Conservation (phyloP, 2,329 filamentous ascomycete species). For the Ascochyta pisi region DNA sequence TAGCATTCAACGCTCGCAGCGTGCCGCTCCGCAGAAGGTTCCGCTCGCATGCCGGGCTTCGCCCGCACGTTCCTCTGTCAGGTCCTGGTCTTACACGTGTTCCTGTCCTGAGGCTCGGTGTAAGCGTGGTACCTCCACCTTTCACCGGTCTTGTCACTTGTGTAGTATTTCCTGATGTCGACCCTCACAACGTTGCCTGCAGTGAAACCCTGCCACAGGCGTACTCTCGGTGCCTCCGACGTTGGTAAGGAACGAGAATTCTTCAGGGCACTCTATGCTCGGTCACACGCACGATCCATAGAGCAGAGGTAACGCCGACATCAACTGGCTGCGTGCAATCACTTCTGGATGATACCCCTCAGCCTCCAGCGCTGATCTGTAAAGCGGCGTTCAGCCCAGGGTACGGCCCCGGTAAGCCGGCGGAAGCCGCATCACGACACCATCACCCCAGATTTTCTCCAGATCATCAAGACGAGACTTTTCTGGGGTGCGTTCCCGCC, state of each 20-base stretch:
- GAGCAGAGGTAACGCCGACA: not conserved
- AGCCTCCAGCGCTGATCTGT: not conserved
- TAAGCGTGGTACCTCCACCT: constrained; percentile 3
- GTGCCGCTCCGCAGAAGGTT: constrained; percentile 3
- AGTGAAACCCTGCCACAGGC: not conserved
- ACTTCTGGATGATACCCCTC: not conserved
- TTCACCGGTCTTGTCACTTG: constrained; percentile 1
- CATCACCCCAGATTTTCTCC: constrained; percentile 13
- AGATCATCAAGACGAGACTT: not conserved
- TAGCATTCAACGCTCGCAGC: not conserved
- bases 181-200: not conserved
- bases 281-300: not conserved
- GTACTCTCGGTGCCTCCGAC: constrained; percentile 1
- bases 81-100: constrained; percentile 14
- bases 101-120: constrained; percentile 12
- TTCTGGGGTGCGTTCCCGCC: constrained; percentile 14
- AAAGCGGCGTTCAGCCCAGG: constrained; percentile 3
- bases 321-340: not conserved
- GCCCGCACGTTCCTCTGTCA: constrained; percentile 2
- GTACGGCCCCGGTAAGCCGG: constrained; percentile 1
- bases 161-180: not conserved
- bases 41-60: constrained; percentile 3
- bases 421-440: constrained; percentile 9
- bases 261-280: not conserved
- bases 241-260: constrained; percentile 3